Base-by-base conservation (phyloP, 2,329 filamentous ascomycete genomes). In the Erysiphe neolycopersici region DNA sequence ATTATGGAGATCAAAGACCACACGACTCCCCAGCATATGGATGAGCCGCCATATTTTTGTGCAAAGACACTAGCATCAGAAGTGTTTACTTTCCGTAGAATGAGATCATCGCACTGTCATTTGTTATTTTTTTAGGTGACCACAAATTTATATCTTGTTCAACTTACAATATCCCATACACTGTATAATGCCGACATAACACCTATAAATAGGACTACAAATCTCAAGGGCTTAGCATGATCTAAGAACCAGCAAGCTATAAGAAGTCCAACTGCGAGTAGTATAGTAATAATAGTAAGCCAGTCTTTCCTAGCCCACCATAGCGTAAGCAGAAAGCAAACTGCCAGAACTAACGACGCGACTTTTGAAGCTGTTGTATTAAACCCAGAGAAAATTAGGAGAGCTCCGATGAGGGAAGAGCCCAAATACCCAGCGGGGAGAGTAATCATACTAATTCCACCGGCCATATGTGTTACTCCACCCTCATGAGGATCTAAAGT, bases 251-350 rank as follows among this genome's bases (percentile, higher is more conserved):
- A 85, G 55, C 74, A 81, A 0, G 66, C 79, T 1, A 84, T 62
- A 22, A 85, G 58, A 52, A 85, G 56, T 0, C 74, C 79, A 1
- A 84, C 71, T 0, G 78, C 78, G 5, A 76, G 60, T 8, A 83
- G 56, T 9, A 85, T 63, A 0, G 79, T 85, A 14, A 69, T 49
- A 46, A 84, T 73, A 0, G 79, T 84, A 48, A 85, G 62, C 79
- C 78, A 84, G 57, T 85, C 77, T 52, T 67, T 72, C 49, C 79
- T 69, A 2, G 76, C 79, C 79, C 79, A 85, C 79, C 79, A 85
- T 3, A 85, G 60, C 0, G 76, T 83, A n/a, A 85, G 60, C 48
- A 85, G 56, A 53, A 85, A 85, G 55, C 77, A 81, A 3, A 75
- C 73, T 1, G 69, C 79, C 4, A 85, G 62, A 0, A 74, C 71